Percentiles rank a stretch among this genome's conserved stretches.
These are phyloP conservation scores for Pseudocercospora eumusae DNA, from an alignment of 2,329 filamentous ascomycete species.

Conservation along the genomic window DNA sequence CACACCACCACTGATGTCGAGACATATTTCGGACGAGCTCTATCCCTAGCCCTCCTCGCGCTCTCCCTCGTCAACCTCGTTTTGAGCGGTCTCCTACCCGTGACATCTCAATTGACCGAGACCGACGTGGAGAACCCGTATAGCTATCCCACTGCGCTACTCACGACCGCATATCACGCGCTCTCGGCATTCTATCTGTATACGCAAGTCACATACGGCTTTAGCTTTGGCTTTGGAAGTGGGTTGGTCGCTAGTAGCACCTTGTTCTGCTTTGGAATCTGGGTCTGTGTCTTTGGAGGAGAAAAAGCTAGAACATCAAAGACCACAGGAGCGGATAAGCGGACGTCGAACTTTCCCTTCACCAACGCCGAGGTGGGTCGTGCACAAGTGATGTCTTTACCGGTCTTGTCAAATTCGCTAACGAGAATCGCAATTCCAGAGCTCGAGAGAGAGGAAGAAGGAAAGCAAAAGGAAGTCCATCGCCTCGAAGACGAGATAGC, in stretches of 20 bases:
- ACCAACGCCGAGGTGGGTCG: constrained; percentile 48
- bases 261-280: constrained; percentile 64
- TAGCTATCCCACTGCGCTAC: constrained; percentile 64
- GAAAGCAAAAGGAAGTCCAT: constrained; percentile 33
- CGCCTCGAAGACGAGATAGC: constrained; percentile 25
- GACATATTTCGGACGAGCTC: constrained; percentile 70
- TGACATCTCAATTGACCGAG: constrained; percentile 39
- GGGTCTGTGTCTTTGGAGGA: constrained; percentile 63
- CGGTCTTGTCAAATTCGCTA: not conserved
- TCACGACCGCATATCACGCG: constrained; percentile 66
- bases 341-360: constrained; percentile 67
- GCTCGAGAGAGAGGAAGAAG: constrained; percentile 38
- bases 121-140: constrained; percentile 28
- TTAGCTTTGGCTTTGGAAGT: constrained; percentile 58
- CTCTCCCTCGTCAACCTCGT: constrained; percentile 66
- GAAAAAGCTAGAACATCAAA: constrained; percentile 58
- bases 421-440: constrained; percentile 15
- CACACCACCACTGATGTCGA: constrained; percentile 62
- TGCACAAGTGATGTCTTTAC: not conserved
- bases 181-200: constrained; percentile 67
- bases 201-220: constrained; percentile 60
- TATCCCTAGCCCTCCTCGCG: constrained; percentile 67
- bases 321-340: constrained; percentile 67
- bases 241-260: constrained; percentile 59
- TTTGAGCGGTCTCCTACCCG: constrained; percentile 69